These are phyloP conservation scores for Plantago ovata DNA, from an alignment of 257 asterid genomes.

Conservation along the genomic window DNA sequence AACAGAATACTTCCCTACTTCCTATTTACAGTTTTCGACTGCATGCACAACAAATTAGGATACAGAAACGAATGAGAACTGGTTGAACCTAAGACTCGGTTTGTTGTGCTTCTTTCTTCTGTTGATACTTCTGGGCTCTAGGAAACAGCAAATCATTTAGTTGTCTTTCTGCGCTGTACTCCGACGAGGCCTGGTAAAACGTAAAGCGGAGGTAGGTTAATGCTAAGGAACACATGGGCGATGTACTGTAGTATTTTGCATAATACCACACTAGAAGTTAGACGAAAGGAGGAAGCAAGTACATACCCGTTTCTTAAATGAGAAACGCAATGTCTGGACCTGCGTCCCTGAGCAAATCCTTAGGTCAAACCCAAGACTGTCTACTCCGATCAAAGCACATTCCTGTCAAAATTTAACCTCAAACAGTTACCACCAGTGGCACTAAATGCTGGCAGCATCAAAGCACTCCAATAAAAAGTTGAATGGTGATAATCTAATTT, in stretches of 20 bases:
- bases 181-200: slow-evolving; percentile 79
- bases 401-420: slow-evolving; percentile 50
- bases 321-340: slow-evolving; percentile 86
- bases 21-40: slow-evolving; percentile 40
- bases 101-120: slow-evolving; percentile 78
- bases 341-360: slow-evolving; percentile 89
- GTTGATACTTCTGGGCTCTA: slow-evolving; percentile 59
- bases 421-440: slow-evolving; percentile 18
- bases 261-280: background rate
- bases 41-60: slow-evolving; percentile 22
- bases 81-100: slow-evolving; percentile 50
- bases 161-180: slow-evolving; percentile 89
- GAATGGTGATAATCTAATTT: too few species aligned
- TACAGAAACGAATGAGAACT: slow-evolving; percentile 17
- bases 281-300: background rate
- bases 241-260: background rate
- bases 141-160: slow-evolving; percentile 74
- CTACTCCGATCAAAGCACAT: slow-evolving; percentile 78
- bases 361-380: slow-evolving; percentile 91
- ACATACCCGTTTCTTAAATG: slow-evolving; percentile 79
- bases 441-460: too few species aligned
- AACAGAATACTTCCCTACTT: slow-evolving; percentile 24
- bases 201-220: slow-evolving; percentile 2
- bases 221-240: background rate
- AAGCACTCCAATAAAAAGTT: too few species aligned